Conservation (phyloP, 2,329 filamentous ascomycete genomes). For the Furcasterigmium furcatum region DNA sequence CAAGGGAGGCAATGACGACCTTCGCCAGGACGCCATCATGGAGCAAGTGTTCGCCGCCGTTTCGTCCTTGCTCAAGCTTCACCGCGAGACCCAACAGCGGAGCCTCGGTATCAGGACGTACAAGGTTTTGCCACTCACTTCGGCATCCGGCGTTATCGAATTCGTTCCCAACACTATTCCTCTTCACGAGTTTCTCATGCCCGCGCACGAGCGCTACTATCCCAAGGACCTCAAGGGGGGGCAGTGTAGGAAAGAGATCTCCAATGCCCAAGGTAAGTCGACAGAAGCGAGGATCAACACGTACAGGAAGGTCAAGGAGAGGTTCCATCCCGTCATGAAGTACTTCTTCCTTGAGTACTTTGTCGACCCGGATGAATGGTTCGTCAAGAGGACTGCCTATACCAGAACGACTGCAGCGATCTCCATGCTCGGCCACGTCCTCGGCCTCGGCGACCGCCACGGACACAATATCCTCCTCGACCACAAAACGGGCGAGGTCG, state of each 20-base stretch:
- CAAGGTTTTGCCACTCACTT: slow-evolving; percentile 88
- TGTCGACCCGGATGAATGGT: slow-evolving; percentile 94
- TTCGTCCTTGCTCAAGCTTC: slow-evolving; percentile 81
- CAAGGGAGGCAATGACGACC: slow-evolving; percentile 93
- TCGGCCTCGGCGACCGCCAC: slow-evolving; percentile 91
- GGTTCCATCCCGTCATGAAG: slow-evolving; percentile 88
- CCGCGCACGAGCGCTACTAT: slow-evolving; percentile 82
- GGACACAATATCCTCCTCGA: slow-evolving; percentile 97
- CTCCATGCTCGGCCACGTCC: slow-evolving; percentile 88
- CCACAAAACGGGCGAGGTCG: slow-evolving; percentile 82
- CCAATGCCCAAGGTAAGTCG: slow-evolving; percentile 65
- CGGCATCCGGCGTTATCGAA: slow-evolving; percentile 87
- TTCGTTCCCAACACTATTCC: slow-evolving; percentile 94
- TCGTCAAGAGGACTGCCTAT: slow-evolving; percentile 82
- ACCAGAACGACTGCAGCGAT: slow-evolving; percentile 91
- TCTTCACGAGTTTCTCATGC: slow-evolving; percentile 87
- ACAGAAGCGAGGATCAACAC: slow-evolving; percentile 68
- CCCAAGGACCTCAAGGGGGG: slow-evolving; percentile 77
- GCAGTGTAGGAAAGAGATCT: slow-evolving; percentile 77
- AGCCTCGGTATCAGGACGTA: slow-evolving; percentile 92
- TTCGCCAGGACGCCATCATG: slow-evolving; percentile 98
- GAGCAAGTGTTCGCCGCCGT: slow-evolving; percentile 98
- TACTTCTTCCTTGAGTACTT: slow-evolving; percentile 98
- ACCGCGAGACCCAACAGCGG: slow-evolving; percentile 82
- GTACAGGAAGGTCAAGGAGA: slow-evolving; percentile 75